A percentile compares a stretch with the other conserved stretches of the same genome.
These are phyloP conservation scores for Penicillium sumatraense DNA, from an alignment of 2,329 filamentous ascomycete species.

Conservation along the genomic window DNA sequence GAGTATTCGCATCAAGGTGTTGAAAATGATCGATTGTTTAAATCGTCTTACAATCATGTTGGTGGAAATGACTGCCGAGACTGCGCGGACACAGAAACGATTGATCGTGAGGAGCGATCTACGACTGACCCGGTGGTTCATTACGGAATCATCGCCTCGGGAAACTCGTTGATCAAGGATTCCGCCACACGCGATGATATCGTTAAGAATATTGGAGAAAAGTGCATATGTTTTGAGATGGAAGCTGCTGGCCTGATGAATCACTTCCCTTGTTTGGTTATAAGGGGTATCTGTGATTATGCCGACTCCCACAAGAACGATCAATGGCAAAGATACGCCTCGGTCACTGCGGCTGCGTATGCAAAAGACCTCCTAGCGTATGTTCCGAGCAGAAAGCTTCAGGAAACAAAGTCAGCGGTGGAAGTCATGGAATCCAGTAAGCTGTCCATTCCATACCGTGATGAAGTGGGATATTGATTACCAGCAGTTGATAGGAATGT, in stretches of 20 bases:
- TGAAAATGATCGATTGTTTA: conserved; percentile 23
- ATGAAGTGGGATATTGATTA: too few relatives aligned
- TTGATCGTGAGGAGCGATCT: conserved; percentile 10
- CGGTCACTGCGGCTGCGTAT: conserved; percentile 18
- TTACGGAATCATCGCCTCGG: conserved; percentile 33
- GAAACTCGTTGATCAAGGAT: conserved; percentile 27
- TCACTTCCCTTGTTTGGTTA: conserved; percentile 21
- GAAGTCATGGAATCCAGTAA: conserved; percentile 6
- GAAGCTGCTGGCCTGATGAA: too few relatives aligned
- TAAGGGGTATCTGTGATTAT: conserved; percentile 24
- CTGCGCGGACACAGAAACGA: conserved; percentile 3
- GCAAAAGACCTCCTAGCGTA: conserved; percentile 16
- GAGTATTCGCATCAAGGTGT: conserved; percentile 17
- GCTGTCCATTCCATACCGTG: too few relatives aligned
- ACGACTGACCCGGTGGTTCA: conserved; percentile 23
- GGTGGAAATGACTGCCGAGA: conserved; percentile 5
- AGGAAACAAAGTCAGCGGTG: too few relatives aligned
- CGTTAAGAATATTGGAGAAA: conserved; percentile 5
- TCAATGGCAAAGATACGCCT: conserved; percentile 18
- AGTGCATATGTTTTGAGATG: conserved; percentile 22
- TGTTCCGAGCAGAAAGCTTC: too few relatives aligned
- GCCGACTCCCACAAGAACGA: conserved; percentile 24
- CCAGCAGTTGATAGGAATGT: too few relatives aligned
- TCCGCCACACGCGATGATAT: conserved; percentile 11
- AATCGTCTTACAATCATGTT: conserved; percentile 8